Percentiles rank a stretch among this genome's conserved stretches.
Evolutionary conservation across 2,329 filamentous ascomycete genomes (phyloP).

Genomic region (Lachnellula arida): DNA sequence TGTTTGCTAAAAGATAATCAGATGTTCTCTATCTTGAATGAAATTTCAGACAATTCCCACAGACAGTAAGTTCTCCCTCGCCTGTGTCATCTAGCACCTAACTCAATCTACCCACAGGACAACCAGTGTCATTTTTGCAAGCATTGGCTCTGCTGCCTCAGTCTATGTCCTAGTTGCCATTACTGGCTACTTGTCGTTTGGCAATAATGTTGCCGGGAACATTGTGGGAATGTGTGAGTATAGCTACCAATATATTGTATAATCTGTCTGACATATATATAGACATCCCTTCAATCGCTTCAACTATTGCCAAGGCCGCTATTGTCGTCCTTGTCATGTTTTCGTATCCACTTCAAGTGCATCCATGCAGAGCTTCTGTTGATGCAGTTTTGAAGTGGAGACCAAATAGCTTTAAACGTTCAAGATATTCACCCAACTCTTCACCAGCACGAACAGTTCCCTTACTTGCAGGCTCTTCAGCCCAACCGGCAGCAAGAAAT

Average conservation of each 20-base stretch:
- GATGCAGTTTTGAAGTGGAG: constrained; percentile 95
- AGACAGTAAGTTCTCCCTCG: constrained; percentile 32
- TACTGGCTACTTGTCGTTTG: constrained; percentile 93
- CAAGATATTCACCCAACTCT: constrained; percentile 32
- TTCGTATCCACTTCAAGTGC: constrained; percentile 90
- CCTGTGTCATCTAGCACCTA: neutral
- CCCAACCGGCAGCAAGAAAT: constrained; percentile 41
- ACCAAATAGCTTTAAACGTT: constrained; percentile 44
- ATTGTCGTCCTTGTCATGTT: constrained; percentile 97
- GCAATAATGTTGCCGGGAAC: constrained; percentile 82
- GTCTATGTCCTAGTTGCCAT: constrained; percentile 91
- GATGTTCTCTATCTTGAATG: constrained; percentile 99
- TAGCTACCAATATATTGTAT: neutral
- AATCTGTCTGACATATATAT: constrained; percentile 6
- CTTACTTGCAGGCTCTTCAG: constrained; percentile 42
- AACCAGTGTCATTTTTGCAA: constrained; percentile 71
- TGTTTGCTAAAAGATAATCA: constrained; percentile 37
- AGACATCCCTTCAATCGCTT: constrained; percentile 70
- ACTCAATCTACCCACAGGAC: constrained; percentile 45
- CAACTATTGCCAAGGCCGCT: constrained; percentile 88
- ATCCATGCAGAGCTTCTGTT: constrained; percentile 91
- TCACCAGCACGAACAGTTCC: constrained; percentile 36
- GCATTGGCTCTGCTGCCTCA: constrained; percentile 80
- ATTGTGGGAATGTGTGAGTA: constrained; percentile 85
- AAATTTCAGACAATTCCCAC: constrained; percentile 81